Conservation (phyloP, 371 early-diverging fungal genomes). For the Lichtheimia hyalospora region DNA sequence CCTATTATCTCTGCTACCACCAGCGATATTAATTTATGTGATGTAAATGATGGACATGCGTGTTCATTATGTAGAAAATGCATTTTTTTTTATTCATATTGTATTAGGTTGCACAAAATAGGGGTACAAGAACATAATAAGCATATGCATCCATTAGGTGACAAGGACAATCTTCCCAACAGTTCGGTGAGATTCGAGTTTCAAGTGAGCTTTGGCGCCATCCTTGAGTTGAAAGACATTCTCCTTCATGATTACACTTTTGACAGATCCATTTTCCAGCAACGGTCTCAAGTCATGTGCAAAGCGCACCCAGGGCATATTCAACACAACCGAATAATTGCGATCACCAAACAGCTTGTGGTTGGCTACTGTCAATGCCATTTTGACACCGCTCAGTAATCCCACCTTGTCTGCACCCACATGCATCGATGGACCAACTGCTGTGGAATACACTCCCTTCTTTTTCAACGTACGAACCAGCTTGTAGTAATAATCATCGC, state of each 20-base stretch:
- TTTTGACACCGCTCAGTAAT: slow-evolving; percentile 10
- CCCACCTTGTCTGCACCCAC: slow-evolving; percentile 18
- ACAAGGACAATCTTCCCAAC: slow-evolving; percentile 55
- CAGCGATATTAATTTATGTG: no score
- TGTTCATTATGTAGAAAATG: no score
- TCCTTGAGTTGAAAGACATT: slow-evolving; percentile 33
- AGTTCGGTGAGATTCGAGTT: slow-evolving; percentile 35
- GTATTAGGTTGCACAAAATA: no score
- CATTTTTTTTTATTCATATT: no score
- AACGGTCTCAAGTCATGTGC: neutral
- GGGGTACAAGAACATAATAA: no score
- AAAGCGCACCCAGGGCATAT: slow-evolving; percentile 8
- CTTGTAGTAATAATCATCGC: slow-evolving; percentile 41
- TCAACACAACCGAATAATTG: slow-evolving; percentile 7
- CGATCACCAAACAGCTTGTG: slow-evolving; percentile 16
- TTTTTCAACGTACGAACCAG: slow-evolving; percentile 27
- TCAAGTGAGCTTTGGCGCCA: slow-evolving; percentile 36
- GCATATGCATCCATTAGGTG: no score
- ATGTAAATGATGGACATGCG: no score
- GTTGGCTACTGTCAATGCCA: neutral
- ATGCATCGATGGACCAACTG: slow-evolving; percentile 38
- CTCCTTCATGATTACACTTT: slow-evolving; percentile 7
- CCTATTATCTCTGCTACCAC: no score
- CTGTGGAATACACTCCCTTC: slow-evolving; percentile 38
- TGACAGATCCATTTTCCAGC: slow-evolving; percentile 9